Conservation (phyloP, 75 land plant genomes). For the Selaginella tamariscina region DNA sequence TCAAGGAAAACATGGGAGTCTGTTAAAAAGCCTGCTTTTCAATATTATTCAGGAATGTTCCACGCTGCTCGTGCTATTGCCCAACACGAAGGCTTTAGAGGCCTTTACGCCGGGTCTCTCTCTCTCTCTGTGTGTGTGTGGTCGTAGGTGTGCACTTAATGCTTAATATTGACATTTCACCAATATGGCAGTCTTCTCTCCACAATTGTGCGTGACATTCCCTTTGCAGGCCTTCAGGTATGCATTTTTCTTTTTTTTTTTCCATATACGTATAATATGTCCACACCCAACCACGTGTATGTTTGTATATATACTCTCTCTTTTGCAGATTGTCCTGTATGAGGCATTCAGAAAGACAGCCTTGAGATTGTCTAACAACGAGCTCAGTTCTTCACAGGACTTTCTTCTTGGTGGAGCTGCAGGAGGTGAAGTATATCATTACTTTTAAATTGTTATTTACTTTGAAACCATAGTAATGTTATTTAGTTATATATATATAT, state of each 20-base stretch:
- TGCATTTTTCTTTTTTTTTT: constrained; percentile 2
- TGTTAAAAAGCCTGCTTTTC: constrained; percentile 12
- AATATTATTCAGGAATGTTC: constrained; percentile 64
- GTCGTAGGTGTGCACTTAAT: background rate
- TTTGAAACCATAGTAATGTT: background rate
- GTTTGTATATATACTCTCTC: constrained; percentile 1
- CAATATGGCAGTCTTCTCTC: constrained; percentile 64
- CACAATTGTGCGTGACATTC: constrained; percentile 85
- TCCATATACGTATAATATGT: background rate
- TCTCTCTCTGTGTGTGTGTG: background rate
- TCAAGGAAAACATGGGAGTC: constrained; percentile 46
- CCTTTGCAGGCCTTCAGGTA: constrained; percentile 97
- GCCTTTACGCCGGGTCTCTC: constrained; percentile 81
- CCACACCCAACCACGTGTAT: background rate
- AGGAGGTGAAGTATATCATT: constrained; percentile 45
- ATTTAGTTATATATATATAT: no score
- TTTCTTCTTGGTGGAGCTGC: constrained; percentile 80
- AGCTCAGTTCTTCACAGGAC: constrained; percentile 41
- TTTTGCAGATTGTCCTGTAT: constrained; percentile 66
- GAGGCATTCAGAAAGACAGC: constrained; percentile 60
- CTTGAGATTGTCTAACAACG: constrained; percentile 21
- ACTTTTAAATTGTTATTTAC: background rate
- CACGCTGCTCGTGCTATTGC: constrained; percentile 72
- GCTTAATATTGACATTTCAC: no score
- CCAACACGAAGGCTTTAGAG: constrained; percentile 53